Conservation (phyloP, 2,329 filamentous ascomycete species). For the Calcarisporium arbuscula region DNA sequence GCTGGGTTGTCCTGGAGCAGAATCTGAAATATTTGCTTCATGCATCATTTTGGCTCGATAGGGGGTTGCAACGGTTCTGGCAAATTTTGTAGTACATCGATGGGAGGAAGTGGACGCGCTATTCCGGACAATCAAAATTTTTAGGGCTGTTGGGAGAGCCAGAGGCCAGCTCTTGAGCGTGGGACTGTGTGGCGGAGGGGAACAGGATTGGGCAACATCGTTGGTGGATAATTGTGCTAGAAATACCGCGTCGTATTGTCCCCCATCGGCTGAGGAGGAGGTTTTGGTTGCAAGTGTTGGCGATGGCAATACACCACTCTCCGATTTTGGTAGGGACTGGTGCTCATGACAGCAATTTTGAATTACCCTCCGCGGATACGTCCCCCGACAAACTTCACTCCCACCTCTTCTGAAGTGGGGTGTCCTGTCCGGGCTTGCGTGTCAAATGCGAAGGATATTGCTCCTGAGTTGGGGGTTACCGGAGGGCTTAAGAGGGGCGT, state of each 20-base stretch:
- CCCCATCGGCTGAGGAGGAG: conserved; percentile 44
- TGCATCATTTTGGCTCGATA: no score
- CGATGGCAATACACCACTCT: conserved; percentile 51
- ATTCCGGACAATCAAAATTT: conserved; percentile 28
- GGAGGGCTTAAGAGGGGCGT: conserved; percentile 46
- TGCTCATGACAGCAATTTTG: conserved; percentile 58
- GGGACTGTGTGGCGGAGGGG: conserved; percentile 40
- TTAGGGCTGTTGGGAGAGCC: conserved; percentile 61
- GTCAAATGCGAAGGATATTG: no score
- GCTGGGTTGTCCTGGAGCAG: no score
- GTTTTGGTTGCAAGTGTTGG: conserved; percentile 49
- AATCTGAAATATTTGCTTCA: no score
- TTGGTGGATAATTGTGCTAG: conserved; percentile 76
- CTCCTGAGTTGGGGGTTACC: conserved; percentile 47
- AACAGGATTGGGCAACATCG: conserved; percentile 70
- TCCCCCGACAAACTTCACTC: conserved; percentile 82
- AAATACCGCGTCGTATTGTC: conserved; percentile 69
- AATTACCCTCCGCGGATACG: conserved; percentile 53
- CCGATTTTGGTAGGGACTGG: conserved; percentile 63
- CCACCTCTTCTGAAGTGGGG: conserved; percentile 71
- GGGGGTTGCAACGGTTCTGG: no score
- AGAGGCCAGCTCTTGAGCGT: conserved; percentile 46
- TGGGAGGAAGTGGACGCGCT: conserved; percentile 16
- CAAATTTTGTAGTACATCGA: conserved; percentile 7
- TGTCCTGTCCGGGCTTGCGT: no score